Evolutionary conservation across 192 early-diverging fungal species (phyloP).

Genomic region (Lunasporangiospora selenospora): DNA sequence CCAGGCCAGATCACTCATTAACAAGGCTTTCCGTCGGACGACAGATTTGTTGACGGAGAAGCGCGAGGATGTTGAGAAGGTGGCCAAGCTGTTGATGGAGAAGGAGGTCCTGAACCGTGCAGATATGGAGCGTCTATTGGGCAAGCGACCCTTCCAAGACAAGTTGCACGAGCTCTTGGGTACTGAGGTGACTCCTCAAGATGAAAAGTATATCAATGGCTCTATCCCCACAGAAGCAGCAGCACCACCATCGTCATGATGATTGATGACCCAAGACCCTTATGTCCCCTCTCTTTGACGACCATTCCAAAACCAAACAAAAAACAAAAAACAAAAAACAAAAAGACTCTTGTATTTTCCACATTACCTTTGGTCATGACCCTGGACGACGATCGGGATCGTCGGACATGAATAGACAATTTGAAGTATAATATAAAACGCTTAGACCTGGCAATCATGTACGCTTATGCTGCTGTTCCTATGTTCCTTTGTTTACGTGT

Average conservation of each 20-base stretch:
- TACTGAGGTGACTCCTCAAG: constrained; percentile 34
- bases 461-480: too few species aligned
- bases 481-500: too few species aligned
- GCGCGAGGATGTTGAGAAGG: constrained; percentile 87
- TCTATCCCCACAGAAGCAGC: too few species aligned
- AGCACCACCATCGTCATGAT: neutral
- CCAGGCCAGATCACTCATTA: constrained; percentile 88
- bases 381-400: too few species aligned
- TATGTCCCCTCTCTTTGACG: neutral
- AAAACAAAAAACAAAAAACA: neutral
- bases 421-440: too few species aligned
- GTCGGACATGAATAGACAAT: too few species aligned
- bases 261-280: too few species aligned
- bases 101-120: constrained; percentile 98
- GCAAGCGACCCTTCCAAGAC: constrained; percentile 82
- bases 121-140: constrained; percentile 92
- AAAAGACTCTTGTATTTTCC: too few species aligned
- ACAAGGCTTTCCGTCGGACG: constrained; percentile 84
- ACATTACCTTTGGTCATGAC: too few species aligned
- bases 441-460: too few species aligned
- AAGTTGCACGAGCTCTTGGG: constrained; percentile 51
- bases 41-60: constrained; percentile 84
- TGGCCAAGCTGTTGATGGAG: constrained; percentile 89
- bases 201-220: constrained; percentile 25
- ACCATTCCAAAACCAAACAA: neutral